A percentile compares a stretch with the other conserved stretches of the same genome.
Evolutionary conservation across 208 protist species (phyloP).

Genomic region (Plasmodiophora brassicae): DNA sequence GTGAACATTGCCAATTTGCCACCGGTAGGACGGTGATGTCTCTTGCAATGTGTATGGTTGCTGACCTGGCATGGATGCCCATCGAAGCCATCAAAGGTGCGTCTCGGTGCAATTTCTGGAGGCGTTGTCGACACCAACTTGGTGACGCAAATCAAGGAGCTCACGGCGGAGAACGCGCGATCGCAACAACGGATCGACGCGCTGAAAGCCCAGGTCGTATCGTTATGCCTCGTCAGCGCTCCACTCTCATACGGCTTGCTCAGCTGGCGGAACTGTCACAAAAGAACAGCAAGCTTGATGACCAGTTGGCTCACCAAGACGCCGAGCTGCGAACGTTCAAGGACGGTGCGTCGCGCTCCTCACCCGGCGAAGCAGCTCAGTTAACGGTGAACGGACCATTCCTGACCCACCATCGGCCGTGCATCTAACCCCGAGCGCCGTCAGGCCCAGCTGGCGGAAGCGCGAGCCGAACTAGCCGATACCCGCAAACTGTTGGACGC

Average conservation of each 20-base stretch:
- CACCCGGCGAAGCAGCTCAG: too few species aligned
- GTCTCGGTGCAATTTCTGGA: neutral
- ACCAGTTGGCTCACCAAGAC: too few species aligned
- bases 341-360: neutral
- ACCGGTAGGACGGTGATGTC: neutral
- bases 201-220: slow-evolving; percentile 1
- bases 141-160: neutral
- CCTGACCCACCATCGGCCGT: too few species aligned
- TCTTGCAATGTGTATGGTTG: neutral
- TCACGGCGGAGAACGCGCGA: neutral
- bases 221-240: too few species aligned
- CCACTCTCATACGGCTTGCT: too few species aligned
- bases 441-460: neutral
- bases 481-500: neutral
- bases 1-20: neutral
- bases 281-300: neutral
- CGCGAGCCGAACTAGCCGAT: neutral
- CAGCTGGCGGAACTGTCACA: neutral
- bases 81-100: neutral
- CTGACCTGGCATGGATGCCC: neutral
- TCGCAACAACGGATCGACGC: neutral
- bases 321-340: too few species aligned
- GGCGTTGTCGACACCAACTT: neutral
- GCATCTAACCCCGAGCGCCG: too few species aligned
- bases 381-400: too few species aligned